Evolutionary conservation across 139 green algal species (phyloP), one percentile per base, ranked within the genome.

Genomic region (Tetradesmus obliquus): DNA sequence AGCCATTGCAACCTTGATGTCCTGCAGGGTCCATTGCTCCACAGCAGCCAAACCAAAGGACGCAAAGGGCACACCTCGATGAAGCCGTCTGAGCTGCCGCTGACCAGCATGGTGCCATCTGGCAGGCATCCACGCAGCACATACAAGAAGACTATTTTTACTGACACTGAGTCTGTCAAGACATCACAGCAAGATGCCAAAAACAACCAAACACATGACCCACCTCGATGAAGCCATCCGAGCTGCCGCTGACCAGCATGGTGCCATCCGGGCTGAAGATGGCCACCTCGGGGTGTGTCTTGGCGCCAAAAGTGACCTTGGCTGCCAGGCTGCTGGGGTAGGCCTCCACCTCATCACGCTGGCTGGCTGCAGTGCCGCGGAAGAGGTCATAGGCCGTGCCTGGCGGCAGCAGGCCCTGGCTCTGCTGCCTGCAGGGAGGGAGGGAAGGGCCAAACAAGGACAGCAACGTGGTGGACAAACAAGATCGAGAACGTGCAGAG

Each of bases 201-300:
- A 17, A 1, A 17, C 72, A 53, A 45, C 72, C 45, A 20, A 24
- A 45, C 1, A 20, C 45, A 24, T 3, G 5, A 8, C 88, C 1
- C 83, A 98, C 96, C 96, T 99, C 98, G 57, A 99, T 98, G 94
- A 99, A 99, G 1, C 98, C 98, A 86, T 99, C 98, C 79, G 97
- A 96, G 82, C 95, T 98, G 86, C 98, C 98, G 3, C 97, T 99
- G 55, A 97, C 95, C 72, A 99, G 95, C 94, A 97, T 95, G 84
- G 97, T 94, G 74, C 98, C 98, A 90, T 99, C 98, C 0, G 97
- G 96, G 3, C 97, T 98, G 93, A 98, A 99, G 74, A 92, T 88
- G 0, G 97, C 98, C 17, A 90, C 86, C 94, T 99, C 98, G 1
- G 97, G 94, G 90, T 95, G 94, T 54, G 79, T 95, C 91, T 94